Evolutionary conservation across 2,329 filamentous ascomycete species (phyloP), one percentile per base, ranked within the genome.

Genomic region (Venturia pyrina): DNA sequence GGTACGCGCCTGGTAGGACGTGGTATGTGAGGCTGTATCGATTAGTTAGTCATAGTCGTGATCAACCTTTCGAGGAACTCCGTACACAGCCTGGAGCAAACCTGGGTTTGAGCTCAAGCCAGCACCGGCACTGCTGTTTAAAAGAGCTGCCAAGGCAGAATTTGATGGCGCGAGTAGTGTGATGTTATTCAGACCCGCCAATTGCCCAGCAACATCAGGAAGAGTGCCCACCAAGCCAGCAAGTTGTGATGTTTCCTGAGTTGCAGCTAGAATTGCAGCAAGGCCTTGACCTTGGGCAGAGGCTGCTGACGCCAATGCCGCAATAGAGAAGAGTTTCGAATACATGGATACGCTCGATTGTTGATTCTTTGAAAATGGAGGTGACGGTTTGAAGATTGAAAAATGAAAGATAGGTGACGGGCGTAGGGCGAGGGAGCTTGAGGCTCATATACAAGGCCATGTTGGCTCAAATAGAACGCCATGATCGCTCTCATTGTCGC

Each of bases 101-200:
- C 70, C 74, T 21, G 73, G 66, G 48, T 77, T 71, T 37, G 70
- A 66, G 5, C 71, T 68, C 46, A 75, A 68, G 5, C 71, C 69
- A 13, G 69, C 66, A 1, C 75, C 69, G 2, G 74, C 73, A 1
- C 75, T 69, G 41, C 71, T 74, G 63, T 77, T 76, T 21, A 79
- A 69, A 50, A 81, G 70, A 15, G 70, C 69, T 28, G 69, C 64
- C 56, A 83, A 76, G 0, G 83, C 84, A 13, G 79, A 71, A 70
- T 87, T 85, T 71, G 77, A 81, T 0, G 84, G 84, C 0, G 85
- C 84, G 6, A 87, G 78, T 46, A 86, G 75, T 7, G 86, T 88
- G 66, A 87, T 77, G 70, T 87, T 84, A 17, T 70, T 69, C 4
- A 78, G 73, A 34, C 69, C 70, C 44, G 71, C 70, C 41, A 85